A percentile compares a stretch with the other conserved stretches of the same genome.
phyloP scores from a whole-genome alignment of 2,329 filamentous ascomycete species.

The Pestalotiopsis sp. region DNA sequence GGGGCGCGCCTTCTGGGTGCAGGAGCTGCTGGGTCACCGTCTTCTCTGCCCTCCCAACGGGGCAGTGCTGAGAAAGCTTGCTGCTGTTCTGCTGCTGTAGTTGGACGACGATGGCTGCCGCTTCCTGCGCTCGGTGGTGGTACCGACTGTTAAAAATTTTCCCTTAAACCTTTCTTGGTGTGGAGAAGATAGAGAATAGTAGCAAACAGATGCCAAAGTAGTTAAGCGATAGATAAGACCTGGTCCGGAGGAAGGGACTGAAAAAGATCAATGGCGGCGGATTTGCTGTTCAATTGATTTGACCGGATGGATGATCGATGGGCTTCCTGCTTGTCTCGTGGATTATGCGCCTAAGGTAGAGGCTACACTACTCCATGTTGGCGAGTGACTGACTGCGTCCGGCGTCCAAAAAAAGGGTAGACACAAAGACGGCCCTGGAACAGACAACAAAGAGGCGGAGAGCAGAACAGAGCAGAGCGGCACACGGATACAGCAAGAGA shows the following conservation, averaged over 20 bases:
- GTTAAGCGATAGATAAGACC: neutral
- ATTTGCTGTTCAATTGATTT: neutral
- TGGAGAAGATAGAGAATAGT: neutral
- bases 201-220: neutral
- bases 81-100: neutral
- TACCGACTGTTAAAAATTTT: neutral
- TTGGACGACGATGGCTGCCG: neutral
- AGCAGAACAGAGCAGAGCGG: neutral
- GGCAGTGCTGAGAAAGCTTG: slow-evolving; percentile 10
- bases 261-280: neutral
- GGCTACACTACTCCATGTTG: neutral
- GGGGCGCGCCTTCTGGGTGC: neutral
- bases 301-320: neutral
- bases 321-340: neutral
- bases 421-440: neutral
- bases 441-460: neutral
- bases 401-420: neutral
- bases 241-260: neutral
- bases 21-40: neutral
- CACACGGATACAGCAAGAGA: neutral
- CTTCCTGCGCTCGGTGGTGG: neutral
- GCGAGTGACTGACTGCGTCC: neutral
- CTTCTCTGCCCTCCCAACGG: neutral
- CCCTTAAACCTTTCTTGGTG: neutral
- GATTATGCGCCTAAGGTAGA: neutral